Percentiles rank a stretch among this genome's conserved stretches.
Evolutionary conservation across 257 asterid species (phyloP).

Genomic region (Verbascum thapsus): DNA sequence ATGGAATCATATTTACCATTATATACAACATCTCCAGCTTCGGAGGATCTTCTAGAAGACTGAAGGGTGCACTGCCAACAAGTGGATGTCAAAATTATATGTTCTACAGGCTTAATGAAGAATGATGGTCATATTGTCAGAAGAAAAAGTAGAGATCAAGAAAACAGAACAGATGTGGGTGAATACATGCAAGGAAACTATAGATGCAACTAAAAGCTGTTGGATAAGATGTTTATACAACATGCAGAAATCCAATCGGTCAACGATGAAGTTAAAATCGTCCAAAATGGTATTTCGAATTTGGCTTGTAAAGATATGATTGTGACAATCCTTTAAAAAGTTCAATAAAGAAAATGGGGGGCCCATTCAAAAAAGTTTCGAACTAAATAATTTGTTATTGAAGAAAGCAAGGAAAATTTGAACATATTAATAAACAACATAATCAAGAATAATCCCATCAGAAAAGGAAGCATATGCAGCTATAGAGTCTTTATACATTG

Average conservation of each 20-base stretch:
- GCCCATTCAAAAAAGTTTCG: neutral
- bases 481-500: neutral
- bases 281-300: neutral
- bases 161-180: slow-evolving; percentile 14
- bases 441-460: neutral
- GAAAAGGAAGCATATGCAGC: neutral
- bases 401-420: neutral
- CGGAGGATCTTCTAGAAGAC: slow-evolving; percentile 49
- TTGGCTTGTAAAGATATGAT: neutral
- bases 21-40: slow-evolving; percentile 41
- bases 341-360: neutral
- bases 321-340: neutral
- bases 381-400: neutral
- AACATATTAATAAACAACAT: neutral
- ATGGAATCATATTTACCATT: slow-evolving; percentile 32
- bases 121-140: slow-evolving; percentile 24
- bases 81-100: slow-evolving; percentile 46
- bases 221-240: neutral
- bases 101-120: slow-evolving; percentile 35
- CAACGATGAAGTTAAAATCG: neutral
- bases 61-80: slow-evolving; percentile 49
- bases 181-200: neutral
- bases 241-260: slow-evolving; percentile 12
- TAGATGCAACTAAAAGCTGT: neutral
- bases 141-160: slow-evolving; percentile 4